Base-by-base conservation (phyloP, 352 stramenopile genomes). In the Phytophthora sp. region DNA sequence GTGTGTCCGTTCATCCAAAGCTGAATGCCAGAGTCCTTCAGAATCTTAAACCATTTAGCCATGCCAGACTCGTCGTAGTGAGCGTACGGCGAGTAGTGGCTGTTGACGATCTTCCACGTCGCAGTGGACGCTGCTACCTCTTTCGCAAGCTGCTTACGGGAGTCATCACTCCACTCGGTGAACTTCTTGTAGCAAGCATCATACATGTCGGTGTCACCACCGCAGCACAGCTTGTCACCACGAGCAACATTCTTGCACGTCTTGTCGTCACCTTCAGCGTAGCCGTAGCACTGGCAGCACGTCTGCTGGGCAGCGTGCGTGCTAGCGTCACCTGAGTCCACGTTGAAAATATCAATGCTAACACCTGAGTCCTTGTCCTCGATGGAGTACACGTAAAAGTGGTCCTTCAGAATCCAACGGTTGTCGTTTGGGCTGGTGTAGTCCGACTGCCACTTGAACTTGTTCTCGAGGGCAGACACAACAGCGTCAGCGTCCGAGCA, bases 31-130 rank as follows among this genome's bases (percentile, higher is more conserved):
- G 72, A 66, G 26, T 66, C 62, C 6, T 71, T 60, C 0, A 85
- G 42, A 26, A 82, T 60, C 17, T 79, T 63, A 54, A 77, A 79
- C 82, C 82, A 91, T 41, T 71, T 54, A 3, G 27, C 45, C 61
- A 72, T 57, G 23, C 66, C 69, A 2, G 30, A 11, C n/a, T 75
- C 48, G 20, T 63, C 62, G 49, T 74, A 84, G 55, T 88, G 78
- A 38, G 66, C 69, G 43, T 86, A 83, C 4, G 79, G 77, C 1
- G 49, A 72, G 69, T 88, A 88, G 61, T 88, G 79, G 21, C 65
- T 78, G 67, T 88, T 88, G 13, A 88, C 76, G 26, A 88, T 79
- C 61, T 88, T 88, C 74, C 79, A 88, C 24, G 78, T 86, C 3
- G 79, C 79, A 1, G 34, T 87, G 1, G 79, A 88, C 13, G 66